These are phyloP conservation scores for Epichloe glyceriae DNA, from an alignment of 2,329 filamentous ascomycete genomes.

Conservation along the genomic window DNA sequence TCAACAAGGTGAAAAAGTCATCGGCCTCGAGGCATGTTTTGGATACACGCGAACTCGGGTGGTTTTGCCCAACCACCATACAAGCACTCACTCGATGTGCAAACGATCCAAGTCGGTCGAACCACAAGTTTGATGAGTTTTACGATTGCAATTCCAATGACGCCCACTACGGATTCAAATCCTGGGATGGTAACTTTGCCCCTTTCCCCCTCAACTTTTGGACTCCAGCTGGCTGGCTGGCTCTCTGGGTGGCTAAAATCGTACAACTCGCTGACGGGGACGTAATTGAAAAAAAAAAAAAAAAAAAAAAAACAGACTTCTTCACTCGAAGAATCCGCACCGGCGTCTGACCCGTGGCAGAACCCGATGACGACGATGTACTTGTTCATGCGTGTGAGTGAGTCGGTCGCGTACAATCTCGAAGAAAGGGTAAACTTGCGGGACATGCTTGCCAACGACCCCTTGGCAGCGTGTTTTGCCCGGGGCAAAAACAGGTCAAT, in stretches of 20 bases:
- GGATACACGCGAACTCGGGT: conserved; percentile 30
- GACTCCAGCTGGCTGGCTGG: too few relatives aligned
- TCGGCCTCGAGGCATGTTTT: conserved; percentile 40
- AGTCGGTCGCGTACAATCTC: conserved; percentile 45
- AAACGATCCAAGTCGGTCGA: conserved; percentile 28
- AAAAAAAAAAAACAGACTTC: conserved; percentile 29
- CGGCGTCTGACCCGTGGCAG: conserved; percentile 42
- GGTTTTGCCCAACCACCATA: conserved; percentile 40
- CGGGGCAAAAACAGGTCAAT: too few relatives aligned
- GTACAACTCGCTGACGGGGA: too few relatives aligned
- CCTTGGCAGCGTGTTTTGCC: conserved; percentile 38
- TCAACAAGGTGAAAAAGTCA: conserved; percentile 17
- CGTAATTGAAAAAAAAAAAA: too few relatives aligned
- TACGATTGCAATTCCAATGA: conserved; percentile 45
- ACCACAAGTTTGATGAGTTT: conserved; percentile 43
- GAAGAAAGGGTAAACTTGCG: conserved; percentile 36
- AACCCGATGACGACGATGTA: conserved; percentile 35
- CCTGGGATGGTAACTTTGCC: conserved; percentile 44
- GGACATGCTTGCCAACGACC: conserved; percentile 50
- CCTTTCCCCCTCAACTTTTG: not conserved
- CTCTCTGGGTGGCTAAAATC: too few relatives aligned
- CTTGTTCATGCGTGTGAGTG: conserved; percentile 57
- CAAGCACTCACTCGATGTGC: conserved; percentile 37
- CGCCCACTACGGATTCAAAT: conserved; percentile 47
- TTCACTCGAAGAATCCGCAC: conserved; percentile 47